Conservation (phyloP, 1,139 yeast species). For the Geotrichum siamense region DNA sequence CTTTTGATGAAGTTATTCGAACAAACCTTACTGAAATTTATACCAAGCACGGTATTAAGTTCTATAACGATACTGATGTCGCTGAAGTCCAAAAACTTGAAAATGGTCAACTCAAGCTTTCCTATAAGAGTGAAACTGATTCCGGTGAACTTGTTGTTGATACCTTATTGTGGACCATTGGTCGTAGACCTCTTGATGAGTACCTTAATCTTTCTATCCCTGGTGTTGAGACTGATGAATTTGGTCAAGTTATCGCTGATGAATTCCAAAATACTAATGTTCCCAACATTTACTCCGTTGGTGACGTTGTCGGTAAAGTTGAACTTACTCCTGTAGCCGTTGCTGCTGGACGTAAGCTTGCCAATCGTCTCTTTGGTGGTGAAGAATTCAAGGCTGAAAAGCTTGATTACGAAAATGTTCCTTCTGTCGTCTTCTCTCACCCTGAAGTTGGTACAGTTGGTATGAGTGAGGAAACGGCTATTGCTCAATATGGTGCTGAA, state of each 20-base stretch:
- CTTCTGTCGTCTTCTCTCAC: constrained; percentile 89
- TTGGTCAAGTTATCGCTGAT: constrained; percentile 62
- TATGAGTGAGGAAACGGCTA: constrained; percentile 68
- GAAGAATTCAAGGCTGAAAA: constrained; percentile 56
- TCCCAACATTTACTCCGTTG: constrained; percentile 70
- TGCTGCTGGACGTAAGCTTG: constrained; percentile 92
- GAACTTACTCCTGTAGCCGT: constrained; percentile 98
- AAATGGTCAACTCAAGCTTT: constrained; percentile 57
- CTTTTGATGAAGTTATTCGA: constrained; percentile 79
- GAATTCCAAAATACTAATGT: constrained; percentile 80
- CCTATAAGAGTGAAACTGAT: constrained; percentile 44
- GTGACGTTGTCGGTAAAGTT: constrained; percentile 81
- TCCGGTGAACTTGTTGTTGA: constrained; percentile 55
- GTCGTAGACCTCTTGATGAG: constrained; percentile 70
- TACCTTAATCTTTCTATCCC: constrained; percentile 64
- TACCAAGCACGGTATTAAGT: constrained; percentile 67
- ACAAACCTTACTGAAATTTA: constrained; percentile 72
- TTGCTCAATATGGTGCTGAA: constrained; percentile 68
- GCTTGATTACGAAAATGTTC: constrained; percentile 76
- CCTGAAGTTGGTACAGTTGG: constrained; percentile 98
- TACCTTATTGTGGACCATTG: constrained; percentile 84
- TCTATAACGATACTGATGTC: constrained; percentile 56
- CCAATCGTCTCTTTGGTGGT: constrained; percentile 87
- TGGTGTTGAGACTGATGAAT: constrained; percentile 56
- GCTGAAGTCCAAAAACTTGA: constrained; percentile 51